Evolutionary conservation across 257 asterid genomes (phyloP).

Genomic region (Coffea eugenioides): DNA sequence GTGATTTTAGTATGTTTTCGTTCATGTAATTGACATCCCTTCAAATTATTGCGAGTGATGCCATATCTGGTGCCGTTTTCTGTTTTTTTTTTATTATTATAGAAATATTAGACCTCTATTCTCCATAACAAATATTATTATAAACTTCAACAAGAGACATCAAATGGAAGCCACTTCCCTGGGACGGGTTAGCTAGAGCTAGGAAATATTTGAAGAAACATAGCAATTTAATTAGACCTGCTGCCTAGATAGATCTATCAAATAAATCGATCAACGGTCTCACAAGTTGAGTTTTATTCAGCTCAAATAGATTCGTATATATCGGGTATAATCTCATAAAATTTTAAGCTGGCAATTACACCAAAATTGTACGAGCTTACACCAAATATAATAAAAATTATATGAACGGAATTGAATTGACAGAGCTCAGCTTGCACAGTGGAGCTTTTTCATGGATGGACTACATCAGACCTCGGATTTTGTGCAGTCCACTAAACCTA

Average conservation of each 20-base stretch:
- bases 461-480: too few relatives aligned
- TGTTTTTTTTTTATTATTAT: neutral
- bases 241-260: too few relatives aligned
- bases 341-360: too few relatives aligned
- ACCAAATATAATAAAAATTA: too few relatives aligned
- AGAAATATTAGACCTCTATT: neutral
- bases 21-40: neutral
- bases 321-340: too few relatives aligned
- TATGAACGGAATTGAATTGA: too few relatives aligned
- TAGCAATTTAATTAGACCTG: neutral
- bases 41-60: neutral
- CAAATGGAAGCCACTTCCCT: neutral
- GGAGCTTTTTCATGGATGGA: too few relatives aligned
- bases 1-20: neutral
- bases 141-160: neutral
- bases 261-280: neutral
- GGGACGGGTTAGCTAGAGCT: neutral
- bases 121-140: too few relatives aligned
- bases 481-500: neutral
- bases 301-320: too few relatives aligned
- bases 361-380: too few relatives aligned
- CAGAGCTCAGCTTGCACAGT: too few relatives aligned
- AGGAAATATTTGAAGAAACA: neutral
- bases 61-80: neutral
- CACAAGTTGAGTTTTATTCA: too few relatives aligned